Evolutionary conservation across 345 rosid species (phyloP).

Genomic region (Dipteronia dyeriana): DNA sequence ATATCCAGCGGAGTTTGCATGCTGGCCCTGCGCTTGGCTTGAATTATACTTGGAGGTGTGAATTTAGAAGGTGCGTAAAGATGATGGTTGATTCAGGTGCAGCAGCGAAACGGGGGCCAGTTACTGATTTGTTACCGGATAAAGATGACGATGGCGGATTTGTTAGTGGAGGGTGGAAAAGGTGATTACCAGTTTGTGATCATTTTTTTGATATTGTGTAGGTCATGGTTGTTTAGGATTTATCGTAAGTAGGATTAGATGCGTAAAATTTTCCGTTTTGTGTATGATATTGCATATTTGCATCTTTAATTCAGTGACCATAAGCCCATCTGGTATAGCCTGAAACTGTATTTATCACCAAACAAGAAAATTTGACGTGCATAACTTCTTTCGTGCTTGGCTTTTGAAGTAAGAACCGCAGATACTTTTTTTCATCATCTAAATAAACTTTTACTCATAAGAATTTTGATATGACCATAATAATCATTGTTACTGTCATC

Average conservation of each 20-base stretch:
- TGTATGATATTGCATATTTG: neutral
- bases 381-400: neutral
- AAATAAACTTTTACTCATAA: neutral
- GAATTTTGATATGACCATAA: neutral
- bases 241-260: neutral
- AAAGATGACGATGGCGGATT: constrained; percentile 74
- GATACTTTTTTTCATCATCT: neutral
- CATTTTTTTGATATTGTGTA: neutral
- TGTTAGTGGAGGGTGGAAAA: constrained; percentile 87
- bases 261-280: neutral
- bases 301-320: neutral
- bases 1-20: constrained; percentile 37
- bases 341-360: neutral
- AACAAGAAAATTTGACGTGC: neutral
- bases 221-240: neutral
- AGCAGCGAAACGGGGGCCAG: constrained; percentile 41
- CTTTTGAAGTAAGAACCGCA: neutral
- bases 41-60: constrained; percentile 33
- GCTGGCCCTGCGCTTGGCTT: constrained; percentile 36
- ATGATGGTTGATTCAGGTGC: constrained; percentile 86
- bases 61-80: constrained; percentile 31
- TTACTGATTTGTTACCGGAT: constrained; percentile 42
- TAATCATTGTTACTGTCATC: neutral
- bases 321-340: neutral
- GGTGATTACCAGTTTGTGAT: constrained; percentile 41